These are phyloP conservation scores for Penicillium occitanis DNA, from an alignment of 2,329 filamentous ascomycete species.

Conservation along the genomic window DNA sequence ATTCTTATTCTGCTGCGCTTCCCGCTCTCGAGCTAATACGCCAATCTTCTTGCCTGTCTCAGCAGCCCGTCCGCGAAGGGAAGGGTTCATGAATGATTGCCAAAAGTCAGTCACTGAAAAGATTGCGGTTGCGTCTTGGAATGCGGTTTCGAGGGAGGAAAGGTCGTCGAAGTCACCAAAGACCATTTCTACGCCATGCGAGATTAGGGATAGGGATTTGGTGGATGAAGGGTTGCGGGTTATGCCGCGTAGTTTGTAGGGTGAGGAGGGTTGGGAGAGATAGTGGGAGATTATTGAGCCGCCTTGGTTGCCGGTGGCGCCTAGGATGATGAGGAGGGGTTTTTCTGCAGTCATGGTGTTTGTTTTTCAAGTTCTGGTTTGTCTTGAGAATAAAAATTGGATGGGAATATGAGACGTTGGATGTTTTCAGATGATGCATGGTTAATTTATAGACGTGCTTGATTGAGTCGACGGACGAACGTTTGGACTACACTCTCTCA, in stretches of 20 bases:
- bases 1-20: constrained; percentile 44
- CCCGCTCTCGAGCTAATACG: background rate
- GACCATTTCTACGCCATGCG: constrained; percentile 32
- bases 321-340: constrained; percentile 52
- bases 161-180: constrained; percentile 31
- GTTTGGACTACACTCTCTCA: background rate
- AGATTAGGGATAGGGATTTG: constrained; percentile 25
- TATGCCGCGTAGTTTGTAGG: constrained; percentile 35
- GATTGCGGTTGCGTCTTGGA: constrained; percentile 50
- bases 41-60: background rate
- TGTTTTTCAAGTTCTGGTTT: background rate
- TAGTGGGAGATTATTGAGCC: background rate
- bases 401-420: background rate
- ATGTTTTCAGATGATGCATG: background rate
- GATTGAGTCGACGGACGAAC: background rate
- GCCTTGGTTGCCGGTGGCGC: constrained; percentile 54
- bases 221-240: constrained; percentile 32
- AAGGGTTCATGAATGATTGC: background rate
- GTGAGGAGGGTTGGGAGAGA: constrained; percentile 3
- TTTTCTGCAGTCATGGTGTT: background rate
- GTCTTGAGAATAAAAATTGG: background rate
- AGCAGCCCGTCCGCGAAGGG: constrained; percentile 28
- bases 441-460: background rate
- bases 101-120: constrained; percentile 57
- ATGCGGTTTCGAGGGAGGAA: constrained; percentile 31